Conservation (phyloP, 306 rosid genomes). For the Trifolium subterraneum region DNA sequence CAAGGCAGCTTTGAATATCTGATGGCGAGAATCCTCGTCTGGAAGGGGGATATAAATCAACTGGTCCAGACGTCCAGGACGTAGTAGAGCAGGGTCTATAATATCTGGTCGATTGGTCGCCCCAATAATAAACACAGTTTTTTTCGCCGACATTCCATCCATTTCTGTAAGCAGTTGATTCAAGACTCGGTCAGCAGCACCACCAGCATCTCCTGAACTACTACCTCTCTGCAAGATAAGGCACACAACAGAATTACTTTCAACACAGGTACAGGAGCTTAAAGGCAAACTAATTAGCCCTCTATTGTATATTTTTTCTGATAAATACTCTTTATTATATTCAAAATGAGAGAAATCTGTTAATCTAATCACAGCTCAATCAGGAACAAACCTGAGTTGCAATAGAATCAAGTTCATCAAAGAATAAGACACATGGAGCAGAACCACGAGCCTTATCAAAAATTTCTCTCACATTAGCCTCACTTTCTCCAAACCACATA, state of each 20-base stretch:
- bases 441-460: slow-evolving; percentile 99
- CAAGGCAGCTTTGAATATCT: slow-evolving; percentile 86
- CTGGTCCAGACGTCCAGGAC: slow-evolving; percentile 99
- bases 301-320: not conserved
- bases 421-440: slow-evolving; percentile 99
- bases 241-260: slow-evolving; percentile 11
- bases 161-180: slow-evolving; percentile 96
- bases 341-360: slow-evolving; percentile 12
- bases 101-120: slow-evolving; percentile 98
- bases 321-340: not conserved
- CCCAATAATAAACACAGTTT: slow-evolving; percentile 94
- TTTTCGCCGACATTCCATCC: slow-evolving; percentile 99
- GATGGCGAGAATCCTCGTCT: slow-evolving; percentile 89
- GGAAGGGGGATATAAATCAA: slow-evolving; percentile 98
- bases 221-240: slow-evolving; percentile 80
- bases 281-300: not conserved
- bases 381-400: slow-evolving; percentile 87
- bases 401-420: slow-evolving; percentile 97
- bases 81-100: slow-evolving; percentile 96
- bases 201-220: slow-evolving; percentile 99
- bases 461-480: slow-evolving; percentile 98
- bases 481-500: slow-evolving; percentile 99
- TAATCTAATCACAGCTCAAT: slow-evolving; percentile 1
- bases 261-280: not conserved
- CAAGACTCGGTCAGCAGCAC: slow-evolving; percentile 98